Evolutionary conservation across 371 early-diverging fungal genomes (phyloP).

Genomic region (Blakeslea trispora): DNA sequence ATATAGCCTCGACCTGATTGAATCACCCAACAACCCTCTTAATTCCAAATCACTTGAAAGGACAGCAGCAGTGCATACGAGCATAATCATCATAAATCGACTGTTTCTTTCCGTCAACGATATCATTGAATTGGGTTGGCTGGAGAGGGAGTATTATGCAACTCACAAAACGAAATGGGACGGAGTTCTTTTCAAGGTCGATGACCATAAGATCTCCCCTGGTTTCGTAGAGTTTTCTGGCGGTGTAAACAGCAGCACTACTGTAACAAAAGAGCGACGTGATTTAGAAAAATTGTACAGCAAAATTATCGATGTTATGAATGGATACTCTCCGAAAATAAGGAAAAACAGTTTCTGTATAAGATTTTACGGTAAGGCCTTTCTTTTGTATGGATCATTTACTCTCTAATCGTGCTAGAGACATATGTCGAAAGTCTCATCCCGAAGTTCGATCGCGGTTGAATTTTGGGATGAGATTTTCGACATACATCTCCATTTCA

Average conservation of each 20-base stretch:
- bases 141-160: slow-evolving; percentile 17
- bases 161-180: slow-evolving; percentile 19
- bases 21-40: slow-evolving; percentile 16
- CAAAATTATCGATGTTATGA: slow-evolving; percentile 14
- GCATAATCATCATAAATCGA: slow-evolving; percentile 6
- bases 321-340: slow-evolving; percentile 7
- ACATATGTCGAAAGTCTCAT: too few species aligned
- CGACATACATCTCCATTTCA: too few species aligned
- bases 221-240: slow-evolving; percentile 19
- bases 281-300: slow-evolving; percentile 10
- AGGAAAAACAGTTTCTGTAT: slow-evolving; percentile 15
- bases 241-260: slow-evolving; percentile 9
- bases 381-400: slow-evolving; percentile 6
- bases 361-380: slow-evolving; percentile 15
- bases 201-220: slow-evolving; percentile 13
- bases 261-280: slow-evolving; percentile 11
- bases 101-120: slow-evolving; percentile 15
- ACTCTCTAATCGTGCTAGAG: slow-evolving; percentile 9
- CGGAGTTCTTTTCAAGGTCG: slow-evolving; percentile 14
- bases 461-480: too few species aligned
- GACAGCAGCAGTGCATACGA: slow-evolving; percentile 17
- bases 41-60: slow-evolving; percentile 11
- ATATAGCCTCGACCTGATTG: slow-evolving; percentile 17
- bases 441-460: too few species aligned
- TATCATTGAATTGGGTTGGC: slow-evolving; percentile 11